These are phyloP conservation scores for Sarocladiaceae sp. DNA, from an alignment of 2,329 filamentous ascomycete species.

Conservation along the genomic window DNA sequence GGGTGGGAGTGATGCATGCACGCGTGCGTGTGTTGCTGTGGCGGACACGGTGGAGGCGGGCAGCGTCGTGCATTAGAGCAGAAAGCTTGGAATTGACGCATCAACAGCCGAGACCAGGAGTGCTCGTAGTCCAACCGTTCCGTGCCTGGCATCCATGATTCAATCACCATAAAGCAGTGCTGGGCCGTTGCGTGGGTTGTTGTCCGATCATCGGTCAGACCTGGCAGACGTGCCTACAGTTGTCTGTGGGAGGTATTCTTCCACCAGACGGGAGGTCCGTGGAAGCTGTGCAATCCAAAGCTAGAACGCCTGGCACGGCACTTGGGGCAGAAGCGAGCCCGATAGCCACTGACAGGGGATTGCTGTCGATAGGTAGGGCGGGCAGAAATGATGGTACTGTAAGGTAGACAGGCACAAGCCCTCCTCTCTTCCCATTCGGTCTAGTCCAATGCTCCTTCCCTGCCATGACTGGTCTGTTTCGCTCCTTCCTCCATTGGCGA, in stretches of 20 bases:
- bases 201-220: no score
- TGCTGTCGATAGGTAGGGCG: no score
- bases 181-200: no score
- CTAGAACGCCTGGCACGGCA: no score
- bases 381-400: neutral
- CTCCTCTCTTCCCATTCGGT: neutral
- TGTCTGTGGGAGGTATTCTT: no score
- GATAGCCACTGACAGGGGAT: no score
- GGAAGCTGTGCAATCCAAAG: no score
- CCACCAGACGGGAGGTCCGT: no score
- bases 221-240: no score
- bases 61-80: neutral
- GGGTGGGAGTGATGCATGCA: neutral
- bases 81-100: slow-evolving; percentile 5
- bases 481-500: neutral
- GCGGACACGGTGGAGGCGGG: neutral
- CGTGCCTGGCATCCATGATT: neutral
- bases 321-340: no score
- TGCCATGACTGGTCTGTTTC: neutral
- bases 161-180: no score
- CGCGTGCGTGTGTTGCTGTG: neutral
- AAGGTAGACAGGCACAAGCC: no score
- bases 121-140: neutral
- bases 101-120: neutral
- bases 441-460: neutral